A percentile compares a stretch with the other conserved stretches of the same genome.
These are phyloP conservation scores for Eutrema heterophyllum DNA, from an alignment of 345 rosid species.

Conservation along the genomic window DNA sequence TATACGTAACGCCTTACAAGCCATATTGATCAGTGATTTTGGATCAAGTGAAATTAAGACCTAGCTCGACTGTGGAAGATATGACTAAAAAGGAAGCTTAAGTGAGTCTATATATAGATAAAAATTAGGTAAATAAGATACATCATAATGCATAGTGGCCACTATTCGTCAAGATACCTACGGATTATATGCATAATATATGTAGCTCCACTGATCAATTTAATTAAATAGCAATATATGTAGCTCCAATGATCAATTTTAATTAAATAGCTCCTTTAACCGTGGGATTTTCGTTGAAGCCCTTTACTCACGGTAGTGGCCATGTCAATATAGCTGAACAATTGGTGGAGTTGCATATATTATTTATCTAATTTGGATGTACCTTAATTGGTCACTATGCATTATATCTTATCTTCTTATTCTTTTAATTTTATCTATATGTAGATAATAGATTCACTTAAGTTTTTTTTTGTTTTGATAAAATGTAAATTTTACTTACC, in stretches of 20 bases:
- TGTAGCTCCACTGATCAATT: not conserved
- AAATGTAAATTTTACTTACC: no score
- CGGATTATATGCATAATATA: not conserved
- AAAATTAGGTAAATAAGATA: not conserved
- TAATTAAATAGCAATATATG: no score
- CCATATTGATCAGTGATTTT: conserved; percentile 11
- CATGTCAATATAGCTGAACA: conserved; percentile 6
- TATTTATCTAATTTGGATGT: not conserved
- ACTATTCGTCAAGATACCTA: not conserved
- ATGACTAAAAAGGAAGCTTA: conserved; percentile 14
- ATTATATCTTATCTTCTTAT: not conserved
- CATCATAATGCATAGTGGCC: conserved; percentile 4
- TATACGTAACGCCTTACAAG: conserved; percentile 14
- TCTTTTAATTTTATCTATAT: not conserved
- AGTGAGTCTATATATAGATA: conserved; percentile 26
- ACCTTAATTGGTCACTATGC: not conserved
- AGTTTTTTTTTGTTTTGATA: no score
- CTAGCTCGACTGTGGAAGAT: not conserved
- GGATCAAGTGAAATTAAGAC: not conserved
- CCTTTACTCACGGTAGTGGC: conserved; percentile 4
- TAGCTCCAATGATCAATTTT: no score
- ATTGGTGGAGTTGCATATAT: not conserved
- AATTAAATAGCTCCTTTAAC: not conserved
- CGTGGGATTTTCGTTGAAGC: not conserved
- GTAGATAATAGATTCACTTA: no score